These are phyloP conservation scores for Glycyrrhiza uralensis DNA, from an alignment of 306 rosid species.

Conservation along the genomic window DNA sequence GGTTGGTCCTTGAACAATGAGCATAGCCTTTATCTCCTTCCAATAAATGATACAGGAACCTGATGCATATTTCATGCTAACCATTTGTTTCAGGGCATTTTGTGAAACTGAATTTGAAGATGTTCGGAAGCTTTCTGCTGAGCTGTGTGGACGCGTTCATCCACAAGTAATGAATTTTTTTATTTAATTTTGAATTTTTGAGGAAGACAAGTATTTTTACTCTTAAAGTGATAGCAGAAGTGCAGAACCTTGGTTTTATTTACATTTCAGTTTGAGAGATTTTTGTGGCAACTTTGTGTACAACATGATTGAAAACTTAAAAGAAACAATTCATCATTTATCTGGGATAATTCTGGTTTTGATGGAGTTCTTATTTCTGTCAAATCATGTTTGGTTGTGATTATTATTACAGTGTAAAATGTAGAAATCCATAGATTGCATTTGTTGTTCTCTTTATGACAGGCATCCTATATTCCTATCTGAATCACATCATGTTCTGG, in stretches of 20 bases:
- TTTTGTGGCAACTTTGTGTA: neutral
- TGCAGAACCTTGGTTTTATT: constrained; percentile 1
- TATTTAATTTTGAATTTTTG: constrained; percentile 2
- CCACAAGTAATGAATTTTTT: constrained; percentile 55
- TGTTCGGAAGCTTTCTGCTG: constrained; percentile 87
- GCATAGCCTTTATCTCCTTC: constrained; percentile 2
- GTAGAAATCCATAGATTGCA: neutral
- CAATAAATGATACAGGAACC: constrained; percentile 15
- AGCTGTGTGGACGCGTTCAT: constrained; percentile 91
- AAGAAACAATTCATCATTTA: constrained; percentile 8
- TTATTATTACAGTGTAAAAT: neutral
- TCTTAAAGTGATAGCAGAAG: neutral
- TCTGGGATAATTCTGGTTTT: neutral
- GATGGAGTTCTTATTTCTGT: neutral
- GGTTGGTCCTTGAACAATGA: constrained; percentile 38
- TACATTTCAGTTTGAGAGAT: constrained; percentile 12
- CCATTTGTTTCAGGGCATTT: constrained; percentile 57
- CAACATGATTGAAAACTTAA: constrained; percentile 9
- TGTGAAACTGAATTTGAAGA: constrained; percentile 74
- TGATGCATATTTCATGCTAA: constrained; percentile 8
- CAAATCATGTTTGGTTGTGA: constrained; percentile 13
- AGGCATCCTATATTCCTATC: neutral
- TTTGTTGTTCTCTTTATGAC: neutral
- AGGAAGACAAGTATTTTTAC: constrained; percentile 2
- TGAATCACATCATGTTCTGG: constrained; percentile 15